Conservation (phyloP, 176 grass and related monocot genomes). For the Areca catechu region DNA sequence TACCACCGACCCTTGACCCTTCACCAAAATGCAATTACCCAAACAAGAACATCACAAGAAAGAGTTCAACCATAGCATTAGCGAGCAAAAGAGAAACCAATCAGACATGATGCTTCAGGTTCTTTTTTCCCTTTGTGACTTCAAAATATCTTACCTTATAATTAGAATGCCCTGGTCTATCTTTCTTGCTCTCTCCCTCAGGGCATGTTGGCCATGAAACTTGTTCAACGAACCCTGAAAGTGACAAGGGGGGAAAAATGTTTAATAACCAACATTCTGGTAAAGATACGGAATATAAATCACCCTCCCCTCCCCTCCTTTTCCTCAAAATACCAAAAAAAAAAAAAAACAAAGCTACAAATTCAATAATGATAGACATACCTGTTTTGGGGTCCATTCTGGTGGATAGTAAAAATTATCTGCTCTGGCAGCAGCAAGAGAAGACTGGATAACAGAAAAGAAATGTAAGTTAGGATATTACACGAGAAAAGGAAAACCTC, state of each 20-base stretch:
- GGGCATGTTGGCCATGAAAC: constrained; percentile 87
- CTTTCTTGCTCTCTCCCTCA: constrained; percentile 86
- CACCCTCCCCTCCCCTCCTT: too few species aligned
- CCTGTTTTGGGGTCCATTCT: constrained; percentile 98
- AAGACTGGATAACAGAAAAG: not conserved
- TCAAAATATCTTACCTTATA: constrained; percentile 50
- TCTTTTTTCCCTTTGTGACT: too few species aligned
- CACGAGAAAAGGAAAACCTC: too few species aligned
- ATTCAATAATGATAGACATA: constrained; percentile 3
- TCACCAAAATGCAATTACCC: too few species aligned
- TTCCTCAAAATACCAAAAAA: too few species aligned
- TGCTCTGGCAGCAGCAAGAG: constrained; percentile 4
- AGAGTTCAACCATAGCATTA: too few species aligned
- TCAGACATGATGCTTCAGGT: too few species aligned
- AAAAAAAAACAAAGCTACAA: not conserved
- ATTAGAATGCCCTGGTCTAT: constrained; percentile 91
- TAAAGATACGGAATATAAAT: too few species aligned
- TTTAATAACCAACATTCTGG: constrained; percentile 8
- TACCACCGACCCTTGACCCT: too few species aligned
- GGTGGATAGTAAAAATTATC: constrained; percentile 97
- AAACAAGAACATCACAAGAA: too few species aligned
- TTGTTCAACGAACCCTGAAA: constrained; percentile 87
- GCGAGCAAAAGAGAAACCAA: too few species aligned
- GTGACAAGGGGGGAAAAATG: not conserved
- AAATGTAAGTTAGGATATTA: too few species aligned